phyloP scores from a whole-genome alignment of 208 protist genomes.

The Trypanosoma platydactyli region DNA sequence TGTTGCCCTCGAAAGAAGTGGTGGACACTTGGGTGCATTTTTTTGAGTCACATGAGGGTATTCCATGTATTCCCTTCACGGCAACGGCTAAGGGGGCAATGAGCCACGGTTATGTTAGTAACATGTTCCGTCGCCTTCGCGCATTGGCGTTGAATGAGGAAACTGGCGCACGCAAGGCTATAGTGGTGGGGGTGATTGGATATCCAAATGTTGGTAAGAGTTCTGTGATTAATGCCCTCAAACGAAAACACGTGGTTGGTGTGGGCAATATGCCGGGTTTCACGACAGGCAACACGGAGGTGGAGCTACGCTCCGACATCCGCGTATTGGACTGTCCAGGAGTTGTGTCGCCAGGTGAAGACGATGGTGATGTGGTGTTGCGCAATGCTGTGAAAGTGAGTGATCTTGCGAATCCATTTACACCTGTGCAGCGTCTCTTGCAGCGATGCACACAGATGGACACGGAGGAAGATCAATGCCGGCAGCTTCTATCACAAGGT shows the following conservation, averaged over 20 bases:
- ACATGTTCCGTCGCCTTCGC: constrained; percentile 92
- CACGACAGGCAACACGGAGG: constrained; percentile 94
- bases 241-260: constrained; percentile 89
- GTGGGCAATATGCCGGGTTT: constrained; percentile 94
- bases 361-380: constrained; percentile 92
- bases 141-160: constrained; percentile 78
- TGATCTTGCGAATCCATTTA: constrained; percentile 91
- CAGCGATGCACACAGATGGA: constrained; percentile 66
- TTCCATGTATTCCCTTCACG: constrained; percentile 86
- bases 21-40: constrained; percentile 83
- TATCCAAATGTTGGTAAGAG: constrained; percentile 99
- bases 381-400: constrained; percentile 95
- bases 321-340: constrained; percentile 97
- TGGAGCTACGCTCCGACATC: constrained; percentile 96
- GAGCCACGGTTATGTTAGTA: constrained; percentile 59
- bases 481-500: constrained; percentile 13
- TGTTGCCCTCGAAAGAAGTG: constrained; percentile 94
- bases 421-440: constrained; percentile 90
- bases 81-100: constrained; percentile 76
- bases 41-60: constrained; percentile 78
- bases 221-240: constrained; percentile 98
- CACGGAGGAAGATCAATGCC: constrained; percentile 23
- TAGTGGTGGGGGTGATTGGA: constrained; percentile 97
- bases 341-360: constrained; percentile 91
- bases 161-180: constrained; percentile 79